Conservation (phyloP, 1,139 yeast genomes). For the Yamadazyma membranifaciens region DNA sequence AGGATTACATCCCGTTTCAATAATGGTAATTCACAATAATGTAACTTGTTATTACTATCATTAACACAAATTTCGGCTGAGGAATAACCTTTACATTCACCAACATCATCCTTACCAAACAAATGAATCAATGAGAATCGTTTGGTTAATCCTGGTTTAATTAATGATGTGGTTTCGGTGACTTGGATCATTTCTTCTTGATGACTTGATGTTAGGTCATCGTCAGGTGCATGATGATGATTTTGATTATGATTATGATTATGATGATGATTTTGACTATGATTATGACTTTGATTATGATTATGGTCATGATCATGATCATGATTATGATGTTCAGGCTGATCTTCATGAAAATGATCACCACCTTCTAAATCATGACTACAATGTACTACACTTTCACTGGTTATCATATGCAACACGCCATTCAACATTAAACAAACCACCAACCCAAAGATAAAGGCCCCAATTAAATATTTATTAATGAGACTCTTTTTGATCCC, state of each 20-base stretch:
- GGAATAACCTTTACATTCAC: constrained; percentile 56
- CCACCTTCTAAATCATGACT: constrained; percentile 50
- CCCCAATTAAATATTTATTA: constrained; percentile 39
- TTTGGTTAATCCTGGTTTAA: constrained; percentile 9
- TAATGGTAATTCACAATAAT: constrained; percentile 40
- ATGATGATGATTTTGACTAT: constrained; percentile 28
- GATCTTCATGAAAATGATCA: constrained; percentile 28
- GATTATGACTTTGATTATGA: constrained; percentile 15
- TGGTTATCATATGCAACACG: constrained; percentile 68
- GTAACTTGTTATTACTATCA: constrained; percentile 20
- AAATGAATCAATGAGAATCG: constrained; percentile 15
- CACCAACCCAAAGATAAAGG: constrained; percentile 58
- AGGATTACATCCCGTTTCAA: constrained; percentile 3
- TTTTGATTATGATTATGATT: constrained; percentile 17
- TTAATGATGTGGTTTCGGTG: constrained; percentile 37
- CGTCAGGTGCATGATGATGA: constrained; percentile 5
- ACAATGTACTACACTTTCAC: constrained; percentile 85
- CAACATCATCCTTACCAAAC: constrained; percentile 25
- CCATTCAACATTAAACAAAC: constrained; percentile 61
- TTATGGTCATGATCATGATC: constrained; percentile 9
- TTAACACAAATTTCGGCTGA: constrained; percentile 40
- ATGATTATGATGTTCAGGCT: constrained; percentile 17
- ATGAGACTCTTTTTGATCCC: not conserved
- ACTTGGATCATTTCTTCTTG: constrained; percentile 29
- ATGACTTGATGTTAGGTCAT: not conserved